Base-by-base conservation (phyloP, 1,284 basidiomycete species). In the Ustilago sp. region DNA sequence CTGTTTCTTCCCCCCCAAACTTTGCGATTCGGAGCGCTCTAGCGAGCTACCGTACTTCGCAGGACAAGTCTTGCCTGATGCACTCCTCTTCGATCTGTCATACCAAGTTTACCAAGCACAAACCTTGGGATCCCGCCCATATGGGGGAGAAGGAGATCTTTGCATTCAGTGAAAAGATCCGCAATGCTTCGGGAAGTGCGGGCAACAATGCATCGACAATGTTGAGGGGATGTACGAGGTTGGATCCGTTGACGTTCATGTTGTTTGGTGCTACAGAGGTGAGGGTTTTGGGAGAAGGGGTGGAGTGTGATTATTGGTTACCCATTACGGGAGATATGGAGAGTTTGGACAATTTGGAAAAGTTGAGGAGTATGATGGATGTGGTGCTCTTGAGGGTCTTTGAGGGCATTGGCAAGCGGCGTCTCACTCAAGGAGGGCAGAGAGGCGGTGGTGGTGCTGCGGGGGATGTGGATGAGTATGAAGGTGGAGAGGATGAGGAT, bases 241-340 rank as follows among this genome's bases (percentile, higher is more conserved):
- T 98, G 38, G 95, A 98, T 86, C 93, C 93, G 9, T 89, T 98
- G 88, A 92, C 93, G 1, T 97, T 95, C 86, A 90, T 97, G 87
- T 89, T 98, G 11, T 98, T 98, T 79, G 95, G 95, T 13, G 94
- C 94, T 0, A 91, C 93, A 85, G 89, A 92, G 63, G 89, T 95
- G 48, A 59, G 76, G 13, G 87, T 90, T 65, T 89, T 76, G 34
- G 52, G 79, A 56, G 48, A 79, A 43, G 79, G 83, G 12, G 69
- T 86, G 48, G 91, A 93, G 83, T 95, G 94, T 84, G 95, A 98
- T 83, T 90, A 90, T 52, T 98, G 95, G 95, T 88, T 98, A 28
- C 94, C 94, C 11, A 90, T 98, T 58, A 89, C 91, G 32, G 95
- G 95, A 50, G 82, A 83, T 57, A 85, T 92, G 67, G 90, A 92